Base-by-base conservation (phyloP, 805 yeast species). In the Yamadazyma nakazawae region DNA sequence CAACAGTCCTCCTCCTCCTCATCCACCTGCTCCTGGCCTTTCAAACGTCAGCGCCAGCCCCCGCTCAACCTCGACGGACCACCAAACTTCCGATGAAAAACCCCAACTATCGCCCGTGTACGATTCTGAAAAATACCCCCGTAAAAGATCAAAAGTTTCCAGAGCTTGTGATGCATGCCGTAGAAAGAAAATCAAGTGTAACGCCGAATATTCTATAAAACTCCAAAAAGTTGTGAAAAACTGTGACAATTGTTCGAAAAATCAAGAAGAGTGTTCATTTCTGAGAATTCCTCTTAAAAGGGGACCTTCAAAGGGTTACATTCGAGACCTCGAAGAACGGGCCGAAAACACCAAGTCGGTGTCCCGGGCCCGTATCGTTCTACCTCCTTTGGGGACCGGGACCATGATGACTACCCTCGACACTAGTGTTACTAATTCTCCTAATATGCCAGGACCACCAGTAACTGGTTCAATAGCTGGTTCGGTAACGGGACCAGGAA, bases 131-230 rank as follows among this genome's bases (percentile, higher is more conserved):
- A 28, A 28, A 28, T 28, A 28, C 11, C 71, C 74, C 16, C 72
- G 86, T 42, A 84, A 84, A 57, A 57, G 91, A 47, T 75, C 85
- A 8, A 86, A 86, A 60, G 89, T 85, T 0, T 84, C 90, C 1
- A 64, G 95, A 44, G 94, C 92, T 1, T 86, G 95, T 60, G 95
- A 86, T 60, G 82, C 84, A 45, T 86, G 94, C 61, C 74, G 94
- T 32, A 72, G 85, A 39, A 84, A 85, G 62, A 86, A 86, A 59
- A 75, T 85, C 18, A 73, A 80, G 45, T 86, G 95, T 65, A 82
- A 85, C 60, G 88, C 86, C 18, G 74, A 74, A 21, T 74, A 76
- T 47, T 70, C 71, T 43, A 40, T 64, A 10, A 63, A 72, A 5
- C 70, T 77, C 16, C 76, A 67, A 54, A 66, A 68, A 9, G 75